Conservation (phyloP, 2,329 filamentous ascomycete genomes). For the Diaporthe citrichinensis region DNA sequence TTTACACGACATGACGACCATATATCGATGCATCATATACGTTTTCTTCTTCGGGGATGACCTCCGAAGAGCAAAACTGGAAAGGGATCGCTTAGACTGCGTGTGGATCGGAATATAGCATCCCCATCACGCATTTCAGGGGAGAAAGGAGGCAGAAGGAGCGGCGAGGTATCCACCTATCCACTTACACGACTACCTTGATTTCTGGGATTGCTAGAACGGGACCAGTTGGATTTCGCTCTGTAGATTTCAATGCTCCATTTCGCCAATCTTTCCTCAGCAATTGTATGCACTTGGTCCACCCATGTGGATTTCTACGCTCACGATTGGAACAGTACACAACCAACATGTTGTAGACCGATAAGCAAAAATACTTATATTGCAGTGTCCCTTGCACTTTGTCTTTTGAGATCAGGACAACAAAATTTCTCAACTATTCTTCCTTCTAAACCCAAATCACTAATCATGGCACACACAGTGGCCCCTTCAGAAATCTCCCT, state of each 20-base stretch:
- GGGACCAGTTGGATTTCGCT: neutral
- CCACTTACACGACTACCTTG: slow-evolving; percentile 2
- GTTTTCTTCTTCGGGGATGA: too few species aligned
- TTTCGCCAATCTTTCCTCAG: neutral
- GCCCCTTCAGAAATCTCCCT: neutral
- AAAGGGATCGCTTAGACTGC: neutral
- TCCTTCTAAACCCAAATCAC: neutral
- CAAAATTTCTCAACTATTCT: too few species aligned
- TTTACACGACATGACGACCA: neutral
- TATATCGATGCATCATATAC: too few species aligned
- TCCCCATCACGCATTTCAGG: neutral
- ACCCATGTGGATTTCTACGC: neutral
- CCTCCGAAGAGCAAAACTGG: neutral
- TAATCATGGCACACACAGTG: neutral
- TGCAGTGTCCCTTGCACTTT: neutral
- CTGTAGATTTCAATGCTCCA: neutral
- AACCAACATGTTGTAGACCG: neutral
- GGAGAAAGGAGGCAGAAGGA: neutral
- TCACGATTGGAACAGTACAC: neutral
- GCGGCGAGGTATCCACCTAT: slow-evolving; percentile 1
- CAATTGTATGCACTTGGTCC: too few species aligned
- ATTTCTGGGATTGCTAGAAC: neutral
- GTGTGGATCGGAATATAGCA: neutral
- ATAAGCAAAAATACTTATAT: neutral
- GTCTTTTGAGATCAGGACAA: neutral